A percentile compares a stretch with the other conserved stretches of the same genome.
Evolutionary conservation across 202 grass and related monocot genomes (phyloP).

Genomic region (Alloteropsis angusta): DNA sequence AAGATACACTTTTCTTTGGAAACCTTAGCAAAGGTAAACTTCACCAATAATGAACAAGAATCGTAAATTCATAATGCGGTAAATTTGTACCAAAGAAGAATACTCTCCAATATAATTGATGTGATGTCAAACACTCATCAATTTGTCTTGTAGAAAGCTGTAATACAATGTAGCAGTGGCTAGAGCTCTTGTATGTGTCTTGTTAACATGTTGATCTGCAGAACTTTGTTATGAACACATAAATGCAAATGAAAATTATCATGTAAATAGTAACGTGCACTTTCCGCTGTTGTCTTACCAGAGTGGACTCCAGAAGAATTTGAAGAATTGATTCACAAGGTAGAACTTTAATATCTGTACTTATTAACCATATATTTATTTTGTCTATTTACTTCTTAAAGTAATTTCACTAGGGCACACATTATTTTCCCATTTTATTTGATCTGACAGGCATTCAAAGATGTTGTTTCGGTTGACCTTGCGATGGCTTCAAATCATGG

Average conservation of each 20-base stretch:
- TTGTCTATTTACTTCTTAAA: neutral
- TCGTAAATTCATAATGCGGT: neutral
- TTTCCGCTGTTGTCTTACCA: conserved; percentile 25
- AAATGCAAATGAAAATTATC: neutral
- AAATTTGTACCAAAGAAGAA: neutral
- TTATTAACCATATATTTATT: conserved; percentile 2
- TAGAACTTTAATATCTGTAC: conserved; percentile 3
- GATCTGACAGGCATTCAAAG: conserved; percentile 55
- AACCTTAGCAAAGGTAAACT: conserved; percentile 74
- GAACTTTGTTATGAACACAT: conserved; percentile 2
- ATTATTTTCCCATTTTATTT: neutral
- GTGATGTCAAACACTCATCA: neutral
- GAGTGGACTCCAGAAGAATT: conserved; percentile 78
- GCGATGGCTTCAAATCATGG: conserved; percentile 41
- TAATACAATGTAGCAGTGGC: neutral
- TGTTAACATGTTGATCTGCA: conserved; percentile 17
- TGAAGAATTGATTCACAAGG: conserved; percentile 66
- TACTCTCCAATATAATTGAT: neutral
- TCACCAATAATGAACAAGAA: conserved; percentile 9
- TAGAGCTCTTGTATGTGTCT: neutral
- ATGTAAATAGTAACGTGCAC: conserved; percentile 2
- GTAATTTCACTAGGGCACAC: neutral
- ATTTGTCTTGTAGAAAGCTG: neutral
- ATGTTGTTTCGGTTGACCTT: conserved; percentile 75
- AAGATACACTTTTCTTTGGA: conserved; percentile 85